Base-by-base conservation (phyloP, 2,329 filamentous ascomycete genomes). In the Colletotrichum caudatum region DNA sequence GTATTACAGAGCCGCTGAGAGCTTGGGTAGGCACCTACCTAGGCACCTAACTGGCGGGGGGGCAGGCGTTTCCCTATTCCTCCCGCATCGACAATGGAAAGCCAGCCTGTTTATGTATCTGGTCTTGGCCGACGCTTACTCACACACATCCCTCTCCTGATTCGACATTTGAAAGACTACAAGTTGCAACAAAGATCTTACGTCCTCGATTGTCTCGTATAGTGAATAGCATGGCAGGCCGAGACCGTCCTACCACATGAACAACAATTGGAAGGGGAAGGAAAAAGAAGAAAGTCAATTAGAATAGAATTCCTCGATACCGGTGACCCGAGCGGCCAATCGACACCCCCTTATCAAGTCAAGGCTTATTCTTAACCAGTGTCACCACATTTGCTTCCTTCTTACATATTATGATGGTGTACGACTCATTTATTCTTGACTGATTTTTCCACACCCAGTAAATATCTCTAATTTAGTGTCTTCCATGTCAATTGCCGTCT, bases 341-440 rank as follows among this genome's bases (percentile, higher is more conserved):
- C 50, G 50, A 3, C 50, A 53, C 2, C 20, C 35, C 26, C 41
- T 33, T 9, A 51, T 65, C 54, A 60, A 54, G 67, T 69, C 48
- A 50, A 39, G 41, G 41, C 46, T 60, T n/a, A 26, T n/a, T n/a
- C 37, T 23, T 33, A 50, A 12, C n/a, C 20, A 20, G 23, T 20
- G 37, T 33, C 18, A 12, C 26, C 29, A 35, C 46, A 61, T 44
- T 58, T 46, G 53, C 54, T 23, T 41, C 26, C 14, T 14, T 37
- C 37, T n/a, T n/a, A 18, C 9, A 23, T 58, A 39, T 14, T 2
- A 29, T 46, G 18, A 46, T 48, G 8, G n/a, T 60, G 39, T 29
- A 20, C 20, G 2, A 35, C 5, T 7, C 14, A 37, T 4, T 37
- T 14, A 2, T 39, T 4, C 18, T 26, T 23, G 12, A 9, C 20